These are phyloP conservation scores for Lactarius evosmus DNA, from an alignment of 768 basidiomycete genomes.

Conservation along the genomic window DNA sequence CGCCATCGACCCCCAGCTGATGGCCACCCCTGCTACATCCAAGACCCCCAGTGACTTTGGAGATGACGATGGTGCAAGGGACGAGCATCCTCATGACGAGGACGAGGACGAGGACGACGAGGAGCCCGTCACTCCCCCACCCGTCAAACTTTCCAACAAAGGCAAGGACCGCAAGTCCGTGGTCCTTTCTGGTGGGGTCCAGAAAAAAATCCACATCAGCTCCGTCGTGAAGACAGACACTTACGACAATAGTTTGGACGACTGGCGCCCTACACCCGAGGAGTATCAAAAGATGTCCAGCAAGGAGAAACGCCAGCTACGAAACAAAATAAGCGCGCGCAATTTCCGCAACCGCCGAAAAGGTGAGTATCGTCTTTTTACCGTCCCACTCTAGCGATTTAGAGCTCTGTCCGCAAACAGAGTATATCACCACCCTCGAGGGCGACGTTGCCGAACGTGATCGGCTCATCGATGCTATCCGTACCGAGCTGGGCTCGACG, in stretches of 20 bases:
- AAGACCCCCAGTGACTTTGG: conserved; percentile 42
- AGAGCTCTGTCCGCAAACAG: conserved; percentile 39
- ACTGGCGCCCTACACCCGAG: conserved; percentile 86
- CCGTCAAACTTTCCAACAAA: conserved; percentile 39
- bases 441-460: conserved; percentile 92
- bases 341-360: conserved; percentile 95
- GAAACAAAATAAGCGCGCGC: conserved; percentile 95
- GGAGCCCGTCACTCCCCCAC: conserved; percentile 30
- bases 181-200: conserved; percentile 69
- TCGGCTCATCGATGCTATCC: conserved; percentile 82
- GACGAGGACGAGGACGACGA: conserved; percentile 38
- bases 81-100: conserved; percentile 35
- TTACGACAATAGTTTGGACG: conserved; percentile 59
- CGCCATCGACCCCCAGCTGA: conserved; percentile 74
- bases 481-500: conserved; percentile 74
- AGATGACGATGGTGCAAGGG: conserved; percentile 37
- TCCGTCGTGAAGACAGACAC: conserved; percentile 41
- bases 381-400: conserved; percentile 5
- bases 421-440: conserved; percentile 94
- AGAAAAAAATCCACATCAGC: conserved; percentile 48
- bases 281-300: conserved; percentile 93
- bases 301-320: conserved; percentile 93
- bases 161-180: conserved; percentile 63
- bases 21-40: conserved; percentile 57
- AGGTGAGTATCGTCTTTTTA: conserved; percentile 45